Base-by-base conservation (phyloP, 1,284 basidiomycete genomes). In the Microbotryum silenes-acaulis region DNA sequence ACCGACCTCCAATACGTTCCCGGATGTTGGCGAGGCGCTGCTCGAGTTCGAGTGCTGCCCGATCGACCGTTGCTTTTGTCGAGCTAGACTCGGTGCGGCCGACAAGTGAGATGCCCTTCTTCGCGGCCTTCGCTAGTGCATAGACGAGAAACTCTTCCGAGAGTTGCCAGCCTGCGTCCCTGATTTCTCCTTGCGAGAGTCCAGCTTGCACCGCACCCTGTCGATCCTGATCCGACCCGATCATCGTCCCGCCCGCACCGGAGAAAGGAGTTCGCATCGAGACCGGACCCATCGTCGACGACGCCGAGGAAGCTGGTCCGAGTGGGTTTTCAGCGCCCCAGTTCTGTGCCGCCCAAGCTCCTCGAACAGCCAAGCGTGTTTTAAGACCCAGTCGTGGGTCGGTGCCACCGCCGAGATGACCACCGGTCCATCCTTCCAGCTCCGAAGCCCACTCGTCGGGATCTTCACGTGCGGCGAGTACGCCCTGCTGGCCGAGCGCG, bases 61-160 rank as follows among this genome's bases (percentile, higher is more conserved):
- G 64, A 45, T 72, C 70, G 23, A 67, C 61, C 56, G 14, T 58
- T 6, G 27, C 16, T 49, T 10, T 20, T 46, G 20, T 29, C 10
- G 25, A 42, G 42, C 25, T 45, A 29, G 25, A 23, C 59, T 9
- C 59, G 12, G 33, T 45, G n/a, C 57, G 49, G 54, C 58, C 58
- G 25, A 31, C 51, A 27, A 67, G 58, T 18, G 63, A 57, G 56
- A 70, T 61, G 21, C 70, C 68, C 42, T 54, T 47, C 20, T 53
- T n/a, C 33, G 57, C 57, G 1, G 66, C 64, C 49, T 63, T 61
- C 10, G 25, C 9, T 29, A 72, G 54, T 1, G 70, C 72, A 27
- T 61, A 62, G 27, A 63, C 57, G 56, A 73, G 67, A 58, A 70
- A 70, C 29, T 54, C 49, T 57, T 73, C 70, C 3, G 72, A 70